Percentiles rank a stretch among this genome's conserved stretches.
phyloP scores from a whole-genome alignment of 768 basidiomycete genomes.

The Naematelia aurantialba region DNA sequence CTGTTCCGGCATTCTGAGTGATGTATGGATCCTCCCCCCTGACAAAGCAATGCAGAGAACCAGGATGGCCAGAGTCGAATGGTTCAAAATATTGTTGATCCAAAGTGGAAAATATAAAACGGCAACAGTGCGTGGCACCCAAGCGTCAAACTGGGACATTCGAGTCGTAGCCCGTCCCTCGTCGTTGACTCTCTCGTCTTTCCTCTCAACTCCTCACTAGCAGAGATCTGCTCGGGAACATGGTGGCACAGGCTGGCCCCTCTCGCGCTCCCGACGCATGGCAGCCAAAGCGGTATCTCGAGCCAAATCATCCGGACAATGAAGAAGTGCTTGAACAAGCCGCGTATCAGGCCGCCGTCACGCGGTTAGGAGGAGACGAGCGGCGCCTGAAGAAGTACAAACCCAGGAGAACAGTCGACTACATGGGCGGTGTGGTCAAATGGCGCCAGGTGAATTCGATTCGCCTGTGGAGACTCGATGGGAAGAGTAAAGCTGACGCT shows the following conservation, averaged over 20 bases:
- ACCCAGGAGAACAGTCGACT: slow-evolving; percentile 91
- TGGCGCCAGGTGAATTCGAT: slow-evolving; percentile 68
- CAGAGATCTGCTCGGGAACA: background rate
- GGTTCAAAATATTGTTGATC: background rate
- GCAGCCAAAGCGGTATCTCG: slow-evolving; percentile 67
- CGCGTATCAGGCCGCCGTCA: slow-evolving; percentile 72
- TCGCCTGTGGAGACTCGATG: slow-evolving; percentile 1
- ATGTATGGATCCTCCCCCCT: too few relatives aligned
- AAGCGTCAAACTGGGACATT: too few relatives aligned
- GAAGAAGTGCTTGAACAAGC: slow-evolving; percentile 72
- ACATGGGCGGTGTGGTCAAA: slow-evolving; percentile 78
- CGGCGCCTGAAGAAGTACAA: slow-evolving; percentile 73
- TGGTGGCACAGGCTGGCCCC: slow-evolving; percentile 21
- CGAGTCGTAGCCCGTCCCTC: too few relatives aligned
- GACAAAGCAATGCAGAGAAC: background rate
- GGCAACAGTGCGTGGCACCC: background rate
- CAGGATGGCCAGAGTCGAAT: background rate
- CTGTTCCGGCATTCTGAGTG: too few relatives aligned
- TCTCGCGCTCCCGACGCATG: slow-evolving; percentile 54
- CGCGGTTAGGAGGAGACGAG: slow-evolving; percentile 55
- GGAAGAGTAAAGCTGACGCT: background rate
- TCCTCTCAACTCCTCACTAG: background rate
- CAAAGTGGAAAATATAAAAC: background rate
- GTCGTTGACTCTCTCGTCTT: background rate
- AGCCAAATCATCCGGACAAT: slow-evolving; percentile 64